Evolutionary conservation across 2,329 filamentous ascomycete species (phyloP).

Genomic region (Allantophomopsis lycopodina): DNA sequence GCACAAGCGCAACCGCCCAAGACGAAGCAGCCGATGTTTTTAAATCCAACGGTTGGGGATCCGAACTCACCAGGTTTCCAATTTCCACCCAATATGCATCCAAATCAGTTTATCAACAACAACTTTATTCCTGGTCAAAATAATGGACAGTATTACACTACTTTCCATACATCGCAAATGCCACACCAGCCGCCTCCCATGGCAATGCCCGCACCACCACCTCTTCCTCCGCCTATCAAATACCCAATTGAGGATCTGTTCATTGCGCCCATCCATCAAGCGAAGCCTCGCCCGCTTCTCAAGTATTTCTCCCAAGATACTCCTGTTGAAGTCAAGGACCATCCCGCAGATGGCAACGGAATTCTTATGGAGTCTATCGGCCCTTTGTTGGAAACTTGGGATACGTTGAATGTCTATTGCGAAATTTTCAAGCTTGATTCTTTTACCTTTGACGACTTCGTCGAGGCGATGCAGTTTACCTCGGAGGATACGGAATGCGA

Average conservation of each 20-base stretch:
- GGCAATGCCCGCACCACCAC: conserved; percentile 35
- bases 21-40: conserved; percentile 20
- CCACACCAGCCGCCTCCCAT: conserved; percentile 30
- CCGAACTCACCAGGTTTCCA: conserved; percentile 1
- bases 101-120: conserved; percentile 13
- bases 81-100: conserved; percentile 5
- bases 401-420: conserved; percentile 95
- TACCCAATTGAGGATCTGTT: conserved; percentile 95
- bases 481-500: conserved; percentile 66
- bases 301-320: conserved; percentile 63
- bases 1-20: conserved; percentile 24
- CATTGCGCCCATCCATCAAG: conserved; percentile 51
- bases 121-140: conserved; percentile 12
- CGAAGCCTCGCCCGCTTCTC: conserved; percentile 53
- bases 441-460: conserved; percentile 93
- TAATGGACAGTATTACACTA: conserved; percentile 17
- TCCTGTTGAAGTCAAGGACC: conserved; percentile 32
- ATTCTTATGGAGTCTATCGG: conserved; percentile 81
- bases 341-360: conserved; percentile 35
- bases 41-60: conserved; percentile 17
- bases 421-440: conserved; percentile 90
- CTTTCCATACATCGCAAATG: conserved; percentile 27
- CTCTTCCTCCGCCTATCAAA: conserved; percentile 66
- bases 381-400: conserved; percentile 79
- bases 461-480: conserved; percentile 72